Evolutionary conservation across 768 basidiomycete genomes (phyloP).

Genomic region (Pisolithus orientalis): DNA sequence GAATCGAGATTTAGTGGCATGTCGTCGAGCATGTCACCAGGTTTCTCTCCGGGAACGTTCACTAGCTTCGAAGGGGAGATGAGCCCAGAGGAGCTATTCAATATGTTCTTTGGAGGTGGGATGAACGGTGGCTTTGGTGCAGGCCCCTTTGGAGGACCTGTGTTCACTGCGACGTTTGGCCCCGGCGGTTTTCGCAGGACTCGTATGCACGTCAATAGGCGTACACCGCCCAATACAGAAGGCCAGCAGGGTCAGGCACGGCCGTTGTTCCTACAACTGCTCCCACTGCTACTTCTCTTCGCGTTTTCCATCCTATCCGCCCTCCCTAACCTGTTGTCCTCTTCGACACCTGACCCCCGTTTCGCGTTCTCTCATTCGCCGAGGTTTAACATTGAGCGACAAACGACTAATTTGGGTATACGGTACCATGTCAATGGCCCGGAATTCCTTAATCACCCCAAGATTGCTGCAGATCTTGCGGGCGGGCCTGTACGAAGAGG

Average conservation of each 20-base stretch:
- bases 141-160: conserved; percentile 40
- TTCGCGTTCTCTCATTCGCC: conserved; percentile 63
- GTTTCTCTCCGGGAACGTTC: conserved; percentile 47
- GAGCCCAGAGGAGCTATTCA: conserved; percentile 94
- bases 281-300: conserved; percentile 81
- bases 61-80: conserved; percentile 74
- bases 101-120: conserved; percentile 94
- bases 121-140: conserved; percentile 47
- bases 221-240: conserved; percentile 28
- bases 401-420: conserved; percentile 64
- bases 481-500: conserved; percentile 29
- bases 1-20: conserved; percentile 75
- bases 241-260: conserved; percentile 42
- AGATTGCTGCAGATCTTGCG: conserved; percentile 66
- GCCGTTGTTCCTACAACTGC: conserved; percentile 65
- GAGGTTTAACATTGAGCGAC: conserved; percentile 63
- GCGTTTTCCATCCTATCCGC: conserved; percentile 78
- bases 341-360: conserved; percentile 68
- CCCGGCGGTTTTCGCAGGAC: conserved; percentile 77
- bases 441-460: conserved; percentile 73
- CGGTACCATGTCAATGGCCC: conserved; percentile 78
- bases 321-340: conserved; percentile 69
- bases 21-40: conserved; percentile 45
- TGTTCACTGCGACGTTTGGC: conserved; percentile 77
- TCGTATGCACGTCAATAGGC: conserved; percentile 41